Base-by-base conservation (phyloP, 2,329 filamentous ascomycete species). In the Chaetomiaceae sp. region DNA sequence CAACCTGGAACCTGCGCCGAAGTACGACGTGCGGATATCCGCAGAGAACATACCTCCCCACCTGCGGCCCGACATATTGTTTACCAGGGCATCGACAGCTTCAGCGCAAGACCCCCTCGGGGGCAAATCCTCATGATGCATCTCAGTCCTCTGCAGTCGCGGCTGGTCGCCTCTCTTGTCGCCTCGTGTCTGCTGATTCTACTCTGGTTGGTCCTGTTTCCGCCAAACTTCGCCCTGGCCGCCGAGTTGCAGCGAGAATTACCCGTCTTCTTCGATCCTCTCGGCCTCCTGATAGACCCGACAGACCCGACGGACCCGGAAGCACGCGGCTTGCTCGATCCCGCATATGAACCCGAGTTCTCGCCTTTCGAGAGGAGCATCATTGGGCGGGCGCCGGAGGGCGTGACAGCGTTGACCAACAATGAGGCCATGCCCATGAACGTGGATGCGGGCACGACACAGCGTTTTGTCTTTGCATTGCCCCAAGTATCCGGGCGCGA, bases 141-240 rank as follows among this genome's bases (percentile, higher is more conserved):
- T 68, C 76, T 85, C 67, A 83, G 78, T 66, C 82, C 79, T 62
- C 72, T 87, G 59, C 87, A 87, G 72, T 85, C 83, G 70, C 84
- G 86, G 65, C 79, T 89, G 63, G 79, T 79, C 64, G 82, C 83
- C 61, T 87, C 84, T 51, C 65, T 86, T 47, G 72, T 78, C 61
- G 80, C 82, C 48, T 79, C 81, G 3, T 68, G 80, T 25, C 63
- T 86, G 44, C 66, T 87, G 27, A 60, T 85, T 30, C 62, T 81
- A 34, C 65, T 89, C 37, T 86, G 82, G 63, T 69, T 86, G 51
- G 67, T 79, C 21, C 72, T 87, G 33, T 77, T 78, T 51, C 76
- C 75, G 39, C 77, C 79, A 16, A 73, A 74, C 47, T 76, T 83
- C 57, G 85, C 81, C 40, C 76, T 85, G 58, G 86, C 86, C 9